A percentile compares a stretch with the other conserved stretches of the same genome.
These are phyloP conservation scores for Rubroboletus pulcherrimus DNA, from an alignment of 768 basidiomycete species.

Conservation along the genomic window DNA sequence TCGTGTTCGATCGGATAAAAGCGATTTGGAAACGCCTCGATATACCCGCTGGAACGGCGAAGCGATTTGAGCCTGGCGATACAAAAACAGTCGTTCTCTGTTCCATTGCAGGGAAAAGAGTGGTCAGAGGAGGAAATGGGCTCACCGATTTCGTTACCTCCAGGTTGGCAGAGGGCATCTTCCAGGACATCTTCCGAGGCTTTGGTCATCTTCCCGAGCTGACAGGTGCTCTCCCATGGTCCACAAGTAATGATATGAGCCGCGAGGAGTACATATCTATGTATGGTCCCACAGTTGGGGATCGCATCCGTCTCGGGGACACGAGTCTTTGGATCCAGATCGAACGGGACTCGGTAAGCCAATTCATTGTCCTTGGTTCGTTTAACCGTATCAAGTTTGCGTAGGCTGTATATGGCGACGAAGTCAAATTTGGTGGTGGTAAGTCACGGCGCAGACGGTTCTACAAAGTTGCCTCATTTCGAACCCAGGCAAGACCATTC, in stretches of 20 bases:
- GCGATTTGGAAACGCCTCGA: conserved; percentile 87
- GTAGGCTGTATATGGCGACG: conserved; percentile 88
- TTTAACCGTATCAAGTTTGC: not conserved
- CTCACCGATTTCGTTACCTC: conserved; percentile 43
- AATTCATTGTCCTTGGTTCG: not conserved
- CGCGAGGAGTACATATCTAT: conserved; percentile 83
- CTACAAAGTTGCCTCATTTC: not conserved
- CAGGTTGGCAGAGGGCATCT: conserved; percentile 42
- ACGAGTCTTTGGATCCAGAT: conserved; percentile 90
- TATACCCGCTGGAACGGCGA: conserved; percentile 91
- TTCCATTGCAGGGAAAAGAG: conserved; percentile 64
- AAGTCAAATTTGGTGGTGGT: conserved; percentile 98
- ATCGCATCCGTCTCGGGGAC: conserved; percentile 85
- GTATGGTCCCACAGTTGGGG: conserved; percentile 94
- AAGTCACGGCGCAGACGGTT: conserved; percentile 5
- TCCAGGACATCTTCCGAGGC: conserved; percentile 34
- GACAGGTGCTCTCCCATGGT: conserved; percentile 49
- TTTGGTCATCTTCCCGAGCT: conserved; percentile 71
- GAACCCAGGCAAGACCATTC: conserved; percentile 78
- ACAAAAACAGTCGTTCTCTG: conserved; percentile 79
- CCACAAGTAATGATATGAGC: conserved; percentile 51
- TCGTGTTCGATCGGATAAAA: conserved; percentile 77
- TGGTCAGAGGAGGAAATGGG: conserved; percentile 76
- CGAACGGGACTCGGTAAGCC: conserved; percentile 70
- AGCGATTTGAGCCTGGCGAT: conserved; percentile 95